Evolutionary conservation across 352 stramenopile genomes (phyloP).

Genomic region (Pythium folliculosum): DNA sequence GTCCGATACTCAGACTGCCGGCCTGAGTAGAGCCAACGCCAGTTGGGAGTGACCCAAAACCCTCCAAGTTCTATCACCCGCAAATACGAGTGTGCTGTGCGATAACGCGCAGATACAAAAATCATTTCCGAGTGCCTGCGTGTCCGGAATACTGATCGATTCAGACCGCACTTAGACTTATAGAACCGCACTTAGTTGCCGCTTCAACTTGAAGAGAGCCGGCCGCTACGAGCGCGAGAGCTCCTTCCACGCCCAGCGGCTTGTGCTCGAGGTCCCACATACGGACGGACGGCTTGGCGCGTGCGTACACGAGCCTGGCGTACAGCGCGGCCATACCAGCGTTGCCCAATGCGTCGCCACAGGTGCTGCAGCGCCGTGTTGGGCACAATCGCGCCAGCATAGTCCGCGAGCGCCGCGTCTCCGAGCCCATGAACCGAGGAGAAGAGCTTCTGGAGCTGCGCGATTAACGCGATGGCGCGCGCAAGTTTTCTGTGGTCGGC

Average conservation of each 20-base stretch:
- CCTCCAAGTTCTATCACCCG: too few species aligned
- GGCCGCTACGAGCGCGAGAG: constrained; percentile 46
- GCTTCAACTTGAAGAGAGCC: too few species aligned
- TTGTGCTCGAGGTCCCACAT: constrained; percentile 81
- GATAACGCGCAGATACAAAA: too few species aligned
- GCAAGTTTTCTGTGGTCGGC: constrained; percentile 56
- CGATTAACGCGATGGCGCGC: constrained; percentile 52
- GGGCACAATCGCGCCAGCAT: constrained; percentile 62
- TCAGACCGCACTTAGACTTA: too few species aligned
- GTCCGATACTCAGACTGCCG: too few species aligned
- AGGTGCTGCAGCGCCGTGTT: constrained; percentile 74
- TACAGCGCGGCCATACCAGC: constrained; percentile 48
- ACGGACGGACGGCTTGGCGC: constrained; percentile 43
- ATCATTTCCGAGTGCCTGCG: too few species aligned
- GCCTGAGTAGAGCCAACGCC: too few species aligned
- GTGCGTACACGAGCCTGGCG: constrained; percentile 53
- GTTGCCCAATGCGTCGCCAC: constrained; percentile 62
- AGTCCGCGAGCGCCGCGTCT: constrained; percentile 41
- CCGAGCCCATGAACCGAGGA: constrained; percentile 72
- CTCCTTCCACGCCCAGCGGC: constrained; percentile 46
- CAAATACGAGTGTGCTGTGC: too few species aligned
- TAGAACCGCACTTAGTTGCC: too few species aligned
- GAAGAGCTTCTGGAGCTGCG: constrained; percentile 73
- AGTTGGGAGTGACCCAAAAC: too few species aligned
- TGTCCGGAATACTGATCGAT: too few species aligned